Base-by-base conservation (phyloP, 2,329 filamentous ascomycete genomes). In the Aspergillus ochraceus region DNA sequence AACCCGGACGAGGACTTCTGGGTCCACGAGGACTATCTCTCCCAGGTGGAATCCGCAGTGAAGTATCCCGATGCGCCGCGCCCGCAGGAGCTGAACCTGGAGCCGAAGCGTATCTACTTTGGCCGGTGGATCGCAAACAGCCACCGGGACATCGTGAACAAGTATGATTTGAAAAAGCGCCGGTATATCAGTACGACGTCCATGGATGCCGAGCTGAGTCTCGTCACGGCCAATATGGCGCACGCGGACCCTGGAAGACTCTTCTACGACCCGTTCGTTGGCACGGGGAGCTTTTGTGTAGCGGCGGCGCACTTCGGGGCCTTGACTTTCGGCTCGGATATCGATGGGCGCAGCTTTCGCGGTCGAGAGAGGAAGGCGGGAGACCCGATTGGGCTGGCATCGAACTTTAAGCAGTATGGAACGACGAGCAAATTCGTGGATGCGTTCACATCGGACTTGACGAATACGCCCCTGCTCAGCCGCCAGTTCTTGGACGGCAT, bases 181-280 rank as follows among this genome's bases (percentile, higher is more conserved):
- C 84, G 85, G 45, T 99, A 99, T 73, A 98, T 99, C 69, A 92
- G 90, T 66, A 98, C 94, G 0, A 99, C 95, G 0, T 95, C 91
- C 50, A 98, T 99, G 95, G 95, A 99, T 73, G 90, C 94, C 0
- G 95, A 98, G 74, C 83, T 99, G 49, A 91, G 92, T 12, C 83
- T 99, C 1, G 81, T 99, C 22, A 97, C 93, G 0, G 95, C 94
- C 1, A 99, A 98, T 71, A 87, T 99, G 66, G 91, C 91, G 0
- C 85, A 91, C 14, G 92, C 92, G 0, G 88, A 81, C 0, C 90
- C 92, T 0, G 94, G 92, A 0, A 96, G 91, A 71, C 73, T 98
- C 2, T 91, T 96, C 69, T 97, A 94, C 70, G 95, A 99, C 68
- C 95, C 95, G 0, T 99, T 99, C 71, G 92, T 95, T 60, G 95